Percentiles rank a stretch among this genome's conserved stretches.
Evolutionary conservation across 345 rosid species (phyloP).

Genomic region (Dipteronia dyeriana): DNA sequence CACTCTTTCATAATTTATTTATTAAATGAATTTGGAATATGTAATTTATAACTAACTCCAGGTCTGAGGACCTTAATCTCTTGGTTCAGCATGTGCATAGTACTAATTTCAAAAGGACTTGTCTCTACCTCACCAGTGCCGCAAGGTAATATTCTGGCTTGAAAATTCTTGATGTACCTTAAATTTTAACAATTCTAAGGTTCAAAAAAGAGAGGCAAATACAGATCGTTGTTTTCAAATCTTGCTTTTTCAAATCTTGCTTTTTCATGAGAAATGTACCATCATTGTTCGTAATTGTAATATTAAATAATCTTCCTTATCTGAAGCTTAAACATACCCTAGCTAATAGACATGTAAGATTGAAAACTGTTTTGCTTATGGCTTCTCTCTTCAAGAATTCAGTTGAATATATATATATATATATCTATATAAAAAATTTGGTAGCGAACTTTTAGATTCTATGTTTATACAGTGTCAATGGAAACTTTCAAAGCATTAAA

Average conservation of each 20-base stretch:
- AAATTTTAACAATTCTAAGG: too few relatives aligned
- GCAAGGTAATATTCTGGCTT: slow-evolving; percentile 55
- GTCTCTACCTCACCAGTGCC: slow-evolving; percentile 87
- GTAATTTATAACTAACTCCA: slow-evolving; percentile 19
- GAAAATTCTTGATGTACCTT: neutral
- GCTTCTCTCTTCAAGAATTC: too few relatives aligned
- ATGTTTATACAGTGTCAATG: too few relatives aligned
- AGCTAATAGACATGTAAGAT: neutral
- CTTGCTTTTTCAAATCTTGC: neutral
- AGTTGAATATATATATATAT: too few relatives aligned
- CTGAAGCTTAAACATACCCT: neutral
- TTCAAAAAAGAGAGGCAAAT: too few relatives aligned
- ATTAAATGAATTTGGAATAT: slow-evolving; percentile 6
- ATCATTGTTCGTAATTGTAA: neutral
- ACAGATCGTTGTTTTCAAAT: neutral
- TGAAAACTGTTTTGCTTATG: neutral
- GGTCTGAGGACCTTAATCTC: slow-evolving; percentile 95
- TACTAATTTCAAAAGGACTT: slow-evolving; percentile 87
- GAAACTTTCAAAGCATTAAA: too few relatives aligned
- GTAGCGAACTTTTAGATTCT: too few relatives aligned
- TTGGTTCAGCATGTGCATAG: slow-evolving; percentile 73
- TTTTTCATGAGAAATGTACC: neutral
- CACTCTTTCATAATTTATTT: neutral
- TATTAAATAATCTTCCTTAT: neutral
- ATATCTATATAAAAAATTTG: too few relatives aligned